A percentile compares a stretch with the other conserved stretches of the same genome.
These are phyloP conservation scores for Glonium stellatum DNA, from an alignment of 495 filamentous ascomycete species.

Conservation along the genomic window DNA sequence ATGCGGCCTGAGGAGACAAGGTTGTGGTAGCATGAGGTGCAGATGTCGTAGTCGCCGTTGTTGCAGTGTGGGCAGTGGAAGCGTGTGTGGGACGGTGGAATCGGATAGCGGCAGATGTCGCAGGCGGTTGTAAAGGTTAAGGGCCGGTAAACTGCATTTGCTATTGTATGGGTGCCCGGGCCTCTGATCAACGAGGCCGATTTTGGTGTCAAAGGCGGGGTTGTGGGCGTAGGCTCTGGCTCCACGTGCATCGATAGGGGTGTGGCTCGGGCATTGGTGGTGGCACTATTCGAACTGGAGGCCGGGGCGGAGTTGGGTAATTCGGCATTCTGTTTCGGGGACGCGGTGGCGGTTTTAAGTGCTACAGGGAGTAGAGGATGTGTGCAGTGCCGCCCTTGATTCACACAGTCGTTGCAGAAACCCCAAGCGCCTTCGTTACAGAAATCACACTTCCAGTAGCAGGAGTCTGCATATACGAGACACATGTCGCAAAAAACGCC, in stretches of 20 bases:
- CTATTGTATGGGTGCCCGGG: slow-evolving; percentile 37
- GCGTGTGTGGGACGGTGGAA: slow-evolving; percentile 59
- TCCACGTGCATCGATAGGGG: slow-evolving; percentile 9
- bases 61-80: slow-evolving; percentile 69
- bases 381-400: slow-evolving; percentile 65
- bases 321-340: slow-evolving; percentile 23
- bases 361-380: slow-evolving; percentile 67
- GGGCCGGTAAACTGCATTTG: slow-evolving; percentile 41
- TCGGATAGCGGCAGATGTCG: slow-evolving; percentile 63
- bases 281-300: background rate
- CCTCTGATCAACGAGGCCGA: slow-evolving; percentile 29
- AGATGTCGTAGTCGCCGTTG: slow-evolving; percentile 77
- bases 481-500: slow-evolving; percentile 82
- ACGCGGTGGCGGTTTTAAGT: slow-evolving; percentile 30
- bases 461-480: slow-evolving; percentile 60
- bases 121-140: slow-evolving; percentile 64
- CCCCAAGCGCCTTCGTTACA: slow-evolving; percentile 93
- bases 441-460: slow-evolving; percentile 73
- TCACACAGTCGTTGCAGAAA: slow-evolving; percentile 77
- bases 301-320: slow-evolving; percentile 24
- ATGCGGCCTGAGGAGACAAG: slow-evolving; percentile 56
- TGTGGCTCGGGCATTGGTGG: slow-evolving; percentile 5
- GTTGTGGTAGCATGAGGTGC: slow-evolving; percentile 63
- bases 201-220: slow-evolving; percentile 24
- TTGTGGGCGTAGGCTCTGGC: slow-evolving; percentile 12